Evolutionary conservation across 2,329 filamentous ascomycete species (phyloP).

Genomic region (Monilinia polystroma): DNA sequence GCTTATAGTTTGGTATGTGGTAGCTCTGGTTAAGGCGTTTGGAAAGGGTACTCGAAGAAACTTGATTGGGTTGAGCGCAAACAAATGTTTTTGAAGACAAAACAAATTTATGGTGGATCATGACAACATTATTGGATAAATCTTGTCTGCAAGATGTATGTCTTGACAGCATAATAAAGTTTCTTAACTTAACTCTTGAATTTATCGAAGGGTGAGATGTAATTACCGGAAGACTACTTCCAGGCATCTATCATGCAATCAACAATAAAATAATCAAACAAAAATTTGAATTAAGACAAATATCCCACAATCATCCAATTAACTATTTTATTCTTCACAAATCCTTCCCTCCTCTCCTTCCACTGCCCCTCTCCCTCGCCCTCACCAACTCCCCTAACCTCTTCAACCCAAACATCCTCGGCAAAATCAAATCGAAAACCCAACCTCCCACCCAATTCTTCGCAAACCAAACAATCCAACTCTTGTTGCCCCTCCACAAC

Average conservation of each 20-base stretch:
- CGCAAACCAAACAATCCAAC: conserved; percentile 29
- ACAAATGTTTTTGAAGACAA: too few relatives aligned
- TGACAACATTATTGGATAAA: too few relatives aligned
- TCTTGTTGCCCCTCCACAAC: conserved; percentile 34
- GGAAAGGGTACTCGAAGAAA: too few relatives aligned
- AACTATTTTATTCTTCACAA: not conserved
- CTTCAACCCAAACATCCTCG: conserved; percentile 35
- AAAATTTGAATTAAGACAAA: not conserved
- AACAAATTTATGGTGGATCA: too few relatives aligned
- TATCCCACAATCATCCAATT: too few relatives aligned
- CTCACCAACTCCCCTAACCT: conserved; percentile 25
- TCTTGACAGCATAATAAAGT: not conserved
- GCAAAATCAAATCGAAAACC: conserved; percentile 34
- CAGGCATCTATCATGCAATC: not conserved
- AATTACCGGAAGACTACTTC: not conserved
- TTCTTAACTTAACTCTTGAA: not conserved
- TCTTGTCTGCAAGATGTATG: not conserved
- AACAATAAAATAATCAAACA: too few relatives aligned
- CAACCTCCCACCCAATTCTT: conserved; percentile 31
- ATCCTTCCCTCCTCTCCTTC: not conserved
- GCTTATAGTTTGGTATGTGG: too few relatives aligned
- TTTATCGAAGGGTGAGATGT: not conserved
- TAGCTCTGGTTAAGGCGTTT: too few relatives aligned
- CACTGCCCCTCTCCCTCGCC: not conserved
- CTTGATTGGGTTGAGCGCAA: too few relatives aligned